Evolutionary conservation across 2,329 filamentous ascomycete genomes (phyloP).

Genomic region (Arthroderma sp.): DNA sequence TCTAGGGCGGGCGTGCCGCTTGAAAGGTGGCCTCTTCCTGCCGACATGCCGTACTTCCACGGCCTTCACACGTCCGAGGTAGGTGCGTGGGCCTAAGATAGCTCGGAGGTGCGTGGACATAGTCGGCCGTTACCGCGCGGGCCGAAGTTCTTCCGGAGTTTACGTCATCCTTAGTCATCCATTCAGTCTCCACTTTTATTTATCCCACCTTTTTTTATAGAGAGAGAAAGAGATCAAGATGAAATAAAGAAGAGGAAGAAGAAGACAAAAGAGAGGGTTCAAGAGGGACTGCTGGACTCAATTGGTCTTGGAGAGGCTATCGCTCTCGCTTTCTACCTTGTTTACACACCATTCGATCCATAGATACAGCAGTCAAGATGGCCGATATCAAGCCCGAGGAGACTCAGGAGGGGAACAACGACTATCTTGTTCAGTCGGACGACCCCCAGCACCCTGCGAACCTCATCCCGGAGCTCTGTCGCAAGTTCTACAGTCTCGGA

Average conservation of each 20-base stretch:
- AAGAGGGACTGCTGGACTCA: neutral
- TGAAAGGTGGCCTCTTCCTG: slow-evolving; percentile 36
- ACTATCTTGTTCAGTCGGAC: slow-evolving; percentile 46
- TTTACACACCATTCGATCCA: neutral
- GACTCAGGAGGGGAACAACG: slow-evolving; percentile 25
- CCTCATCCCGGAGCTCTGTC: slow-evolving; percentile 82
- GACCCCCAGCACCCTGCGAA: slow-evolving; percentile 87
- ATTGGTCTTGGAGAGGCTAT: neutral
- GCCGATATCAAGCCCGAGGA: neutral
- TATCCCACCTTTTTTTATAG: neutral
- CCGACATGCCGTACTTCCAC: neutral
- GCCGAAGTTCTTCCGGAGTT: neutral
- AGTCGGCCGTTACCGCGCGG: neutral
- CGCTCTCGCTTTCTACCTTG: neutral
- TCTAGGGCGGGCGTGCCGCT: slow-evolving; percentile 16
- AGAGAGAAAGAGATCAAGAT: neutral
- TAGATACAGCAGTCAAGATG: neutral
- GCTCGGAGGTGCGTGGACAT: neutral
- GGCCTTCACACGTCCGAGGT: neutral
- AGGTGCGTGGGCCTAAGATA: neutral
- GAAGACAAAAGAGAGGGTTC: neutral
- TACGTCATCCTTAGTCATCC: neutral
- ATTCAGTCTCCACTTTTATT: neutral
- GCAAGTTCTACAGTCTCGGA: slow-evolving; percentile 87
- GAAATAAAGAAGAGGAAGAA: neutral